A percentile compares a stretch with the other conserved stretches of the same genome.
phyloP scores from a whole-genome alignment of 495 filamentous ascomycete species.

The Oidiodendron maius region DNA sequence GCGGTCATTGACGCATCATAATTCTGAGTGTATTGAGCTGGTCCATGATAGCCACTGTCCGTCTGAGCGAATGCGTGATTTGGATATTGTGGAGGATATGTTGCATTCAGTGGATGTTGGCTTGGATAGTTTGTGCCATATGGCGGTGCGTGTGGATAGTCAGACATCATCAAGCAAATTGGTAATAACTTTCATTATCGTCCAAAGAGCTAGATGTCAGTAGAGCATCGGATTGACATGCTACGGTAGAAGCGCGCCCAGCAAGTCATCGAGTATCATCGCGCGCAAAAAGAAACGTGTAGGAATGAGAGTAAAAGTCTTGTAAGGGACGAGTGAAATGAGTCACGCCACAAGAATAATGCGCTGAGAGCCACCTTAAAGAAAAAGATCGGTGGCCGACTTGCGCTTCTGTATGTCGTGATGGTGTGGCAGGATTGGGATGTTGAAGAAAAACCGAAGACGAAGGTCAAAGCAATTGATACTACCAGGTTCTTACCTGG shows the following conservation, averaged over 20 bases:
- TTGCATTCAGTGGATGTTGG: constrained; percentile 15
- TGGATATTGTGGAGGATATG: constrained; percentile 17
- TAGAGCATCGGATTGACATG: not conserved
- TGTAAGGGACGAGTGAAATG: constrained; percentile 8
- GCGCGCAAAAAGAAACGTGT: constrained; percentile 14
- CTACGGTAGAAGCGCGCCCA: constrained; percentile 2
- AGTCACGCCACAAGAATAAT: constrained; percentile 3
- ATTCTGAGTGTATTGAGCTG: constrained; percentile 10
- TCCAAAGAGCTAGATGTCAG: constrained; percentile 5
- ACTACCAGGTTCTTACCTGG: no score
- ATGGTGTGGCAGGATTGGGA: not conserved
- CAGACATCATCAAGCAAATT: constrained; percentile 38
- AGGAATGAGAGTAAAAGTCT: constrained; percentile 5
- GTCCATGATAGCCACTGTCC: constrained; percentile 6
- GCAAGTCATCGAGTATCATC: not conserved
- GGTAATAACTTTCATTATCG: constrained; percentile 13
- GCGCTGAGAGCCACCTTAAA: constrained; percentile 8
- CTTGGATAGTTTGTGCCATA: constrained; percentile 35
- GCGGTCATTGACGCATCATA: constrained; percentile 17
- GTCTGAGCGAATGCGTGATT: constrained; percentile 16
- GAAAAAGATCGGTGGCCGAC: constrained; percentile 6
- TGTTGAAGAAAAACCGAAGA: no score
- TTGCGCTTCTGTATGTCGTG: not conserved
- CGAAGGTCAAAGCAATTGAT: no score
- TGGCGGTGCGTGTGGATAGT: constrained; percentile 46